phyloP scores from a whole-genome alignment of 2,329 filamentous ascomycete genomes.

The Ilyonectria mors-panacis region DNA sequence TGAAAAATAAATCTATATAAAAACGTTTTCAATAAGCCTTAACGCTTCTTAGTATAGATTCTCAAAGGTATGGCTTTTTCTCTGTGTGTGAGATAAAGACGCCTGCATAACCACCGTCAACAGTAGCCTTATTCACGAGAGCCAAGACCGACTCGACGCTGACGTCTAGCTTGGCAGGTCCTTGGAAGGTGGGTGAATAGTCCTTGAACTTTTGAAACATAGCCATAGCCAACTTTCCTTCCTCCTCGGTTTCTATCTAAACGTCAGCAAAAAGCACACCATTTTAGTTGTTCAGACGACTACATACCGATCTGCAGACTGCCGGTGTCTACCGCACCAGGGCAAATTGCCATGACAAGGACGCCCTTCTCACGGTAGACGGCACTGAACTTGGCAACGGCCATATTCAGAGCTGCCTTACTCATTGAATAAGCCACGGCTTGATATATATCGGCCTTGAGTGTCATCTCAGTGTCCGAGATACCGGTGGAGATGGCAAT shows the following conservation, averaged over 20 bases:
- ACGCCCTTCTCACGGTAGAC: conserved; percentile 40
- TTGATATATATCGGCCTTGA: conserved; percentile 53
- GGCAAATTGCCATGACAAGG: conserved; percentile 7
- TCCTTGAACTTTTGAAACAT: conserved; percentile 3
- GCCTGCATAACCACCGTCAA: conserved; percentile 10
- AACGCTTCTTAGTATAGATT: conserved; percentile 12
- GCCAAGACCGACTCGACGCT: conserved; percentile 8
- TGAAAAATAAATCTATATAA: conserved; percentile 14
- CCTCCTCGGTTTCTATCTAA: conserved; percentile 9
- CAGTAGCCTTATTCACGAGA: conserved; percentile 13
- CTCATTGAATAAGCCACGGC: conserved; percentile 60
- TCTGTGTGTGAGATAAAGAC: conserved; percentile 17
- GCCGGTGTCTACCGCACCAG: conserved; percentile 9
- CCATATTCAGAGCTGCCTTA: conserved; percentile 68
- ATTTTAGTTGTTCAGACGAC: conserved; percentile 11
- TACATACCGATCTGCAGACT: conserved; percentile 8
- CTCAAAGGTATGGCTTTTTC: conserved; percentile 21
- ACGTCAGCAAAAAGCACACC: conserved; percentile 12
- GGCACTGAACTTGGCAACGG: conserved; percentile 66
- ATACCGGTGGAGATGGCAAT: conserved; percentile 64
- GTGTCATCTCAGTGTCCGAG: conserved; percentile 61
- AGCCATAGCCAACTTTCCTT: conserved; percentile 7
- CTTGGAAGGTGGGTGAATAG: conserved; percentile 11
- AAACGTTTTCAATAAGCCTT: conserved; percentile 11
- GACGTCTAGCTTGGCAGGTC: conserved; percentile 7